Conservation (phyloP, 257 asterid species). For the Salvia hispanica region DNA sequence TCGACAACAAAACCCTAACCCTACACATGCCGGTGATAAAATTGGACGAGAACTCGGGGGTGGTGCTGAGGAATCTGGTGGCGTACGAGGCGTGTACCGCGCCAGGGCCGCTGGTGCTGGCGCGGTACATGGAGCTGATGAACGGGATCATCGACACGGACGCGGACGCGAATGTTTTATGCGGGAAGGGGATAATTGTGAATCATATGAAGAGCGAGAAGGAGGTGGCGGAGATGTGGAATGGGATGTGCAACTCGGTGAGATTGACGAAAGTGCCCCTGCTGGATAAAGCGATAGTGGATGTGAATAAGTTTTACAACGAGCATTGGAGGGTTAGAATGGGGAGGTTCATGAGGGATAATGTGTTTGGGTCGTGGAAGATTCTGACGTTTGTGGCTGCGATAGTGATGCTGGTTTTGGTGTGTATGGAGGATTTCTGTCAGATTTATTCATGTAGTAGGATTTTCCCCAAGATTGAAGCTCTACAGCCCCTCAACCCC, state of each 20-base stretch:
- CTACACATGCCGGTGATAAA: slow-evolving; percentile 35
- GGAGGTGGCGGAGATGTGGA: slow-evolving; percentile 72
- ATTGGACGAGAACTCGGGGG: slow-evolving; percentile 41
- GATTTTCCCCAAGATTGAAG: slow-evolving; percentile 25
- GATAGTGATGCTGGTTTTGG: slow-evolving; percentile 43
- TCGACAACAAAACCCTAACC: slow-evolving; percentile 29
- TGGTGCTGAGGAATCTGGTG: slow-evolving; percentile 34
- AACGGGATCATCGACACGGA: slow-evolving; percentile 64
- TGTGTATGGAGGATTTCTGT: slow-evolving; percentile 61
- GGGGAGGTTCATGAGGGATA: slow-evolving; percentile 45
- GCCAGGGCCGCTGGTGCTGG: slow-evolving; percentile 51
- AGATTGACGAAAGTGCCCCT: slow-evolving; percentile 67
- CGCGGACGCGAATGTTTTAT: slow-evolving; percentile 50
- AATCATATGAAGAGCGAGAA: slow-evolving; percentile 67
- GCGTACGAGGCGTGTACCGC: slow-evolving; percentile 54
- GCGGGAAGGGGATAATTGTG: slow-evolving; percentile 55
- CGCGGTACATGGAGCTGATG: slow-evolving; percentile 67
- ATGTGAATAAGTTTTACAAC: slow-evolving; percentile 58
- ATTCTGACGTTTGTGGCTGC: slow-evolving; percentile 53
- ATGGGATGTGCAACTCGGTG: slow-evolving; percentile 65
- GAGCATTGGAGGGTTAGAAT: slow-evolving; percentile 58
- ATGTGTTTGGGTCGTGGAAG: slow-evolving; percentile 69
- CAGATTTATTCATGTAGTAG: slow-evolving; percentile 49
- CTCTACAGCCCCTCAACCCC: slow-evolving; percentile 14
- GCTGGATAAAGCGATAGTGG: slow-evolving; percentile 58